These are phyloP conservation scores for Pinus tabuliformis DNA, from an alignment of 75 land plant genomes.

Conservation along the genomic window DNA sequence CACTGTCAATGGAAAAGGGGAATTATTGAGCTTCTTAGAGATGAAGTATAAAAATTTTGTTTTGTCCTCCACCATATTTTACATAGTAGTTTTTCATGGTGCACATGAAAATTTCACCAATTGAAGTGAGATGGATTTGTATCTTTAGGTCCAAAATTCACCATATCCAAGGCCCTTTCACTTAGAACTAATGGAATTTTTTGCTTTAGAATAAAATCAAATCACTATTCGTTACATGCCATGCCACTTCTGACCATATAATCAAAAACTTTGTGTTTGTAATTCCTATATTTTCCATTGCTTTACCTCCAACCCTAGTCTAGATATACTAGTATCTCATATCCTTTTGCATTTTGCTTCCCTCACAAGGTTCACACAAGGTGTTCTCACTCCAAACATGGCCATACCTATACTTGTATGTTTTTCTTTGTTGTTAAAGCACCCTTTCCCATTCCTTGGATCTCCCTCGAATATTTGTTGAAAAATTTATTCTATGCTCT, in stretches of 20 bases:
- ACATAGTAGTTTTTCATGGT: conserved; percentile 89
- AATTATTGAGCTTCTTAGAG: conserved; percentile 71
- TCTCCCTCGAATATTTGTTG: too few species aligned
- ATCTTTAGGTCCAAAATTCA: conserved; percentile 87
- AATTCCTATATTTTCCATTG: conserved; percentile 86
- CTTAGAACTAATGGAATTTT: conserved; percentile 75
- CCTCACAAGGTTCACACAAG: conserved; percentile 79
- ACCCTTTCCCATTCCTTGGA: neutral
- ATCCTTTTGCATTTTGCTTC: conserved; percentile 71
- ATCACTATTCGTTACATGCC: conserved; percentile 80
- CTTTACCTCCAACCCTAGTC: conserved; percentile 95
- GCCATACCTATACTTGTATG: conserved; percentile 80
- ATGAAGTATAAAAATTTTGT: conserved; percentile 76
- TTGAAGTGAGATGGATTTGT: conserved; percentile 72
- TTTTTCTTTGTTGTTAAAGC: too few species aligned
- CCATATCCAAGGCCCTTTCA: conserved; percentile 97
- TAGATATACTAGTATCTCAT: conserved; percentile 87
- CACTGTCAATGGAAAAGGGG: conserved; percentile 62
- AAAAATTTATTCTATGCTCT: too few species aligned
- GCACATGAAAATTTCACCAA: conserved; percentile 61
- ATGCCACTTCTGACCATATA: conserved; percentile 90
- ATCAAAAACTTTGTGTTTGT: conserved; percentile 96
- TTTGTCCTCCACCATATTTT: conserved; percentile 83
- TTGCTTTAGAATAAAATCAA: conserved; percentile 72
- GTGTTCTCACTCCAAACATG: conserved; percentile 98